Conservation (phyloP, 2,329 filamentous ascomycete genomes). For the Colletotrichum sp. region DNA sequence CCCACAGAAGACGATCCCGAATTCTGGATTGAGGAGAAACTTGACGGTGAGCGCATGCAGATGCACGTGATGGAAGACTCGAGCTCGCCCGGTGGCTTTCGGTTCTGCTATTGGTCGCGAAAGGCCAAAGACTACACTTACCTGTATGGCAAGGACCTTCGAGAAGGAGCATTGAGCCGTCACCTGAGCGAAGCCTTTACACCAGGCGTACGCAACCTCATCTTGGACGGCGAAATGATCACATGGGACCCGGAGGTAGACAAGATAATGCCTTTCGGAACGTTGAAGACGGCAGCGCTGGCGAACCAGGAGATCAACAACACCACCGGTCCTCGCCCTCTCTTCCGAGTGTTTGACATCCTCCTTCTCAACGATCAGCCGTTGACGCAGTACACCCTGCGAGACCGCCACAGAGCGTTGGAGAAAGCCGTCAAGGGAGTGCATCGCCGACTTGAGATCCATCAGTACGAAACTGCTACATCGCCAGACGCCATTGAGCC, state of each 20-base stretch:
- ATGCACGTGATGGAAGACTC: conserved; percentile 86
- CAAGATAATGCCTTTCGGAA: conserved; percentile 88
- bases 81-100: conserved; percentile 68
- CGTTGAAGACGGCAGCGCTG: conserved; percentile 88
- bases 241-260: conserved; percentile 92
- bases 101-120: conserved; percentile 90
- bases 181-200: conserved; percentile 81
- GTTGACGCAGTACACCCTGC: conserved; percentile 82
- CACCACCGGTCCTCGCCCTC: conserved; percentile 69
- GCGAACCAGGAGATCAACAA: conserved; percentile 77
- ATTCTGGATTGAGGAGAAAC: conserved; percentile 98
- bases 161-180: conserved; percentile 79
- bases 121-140: conserved; percentile 98
- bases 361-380: conserved; percentile 83
- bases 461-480: conserved; percentile 71
- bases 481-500: conserved; percentile 78
- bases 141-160: conserved; percentile 84
- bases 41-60: conserved; percentile 97
- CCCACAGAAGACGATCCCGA: conserved; percentile 72
- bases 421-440: conserved; percentile 73
- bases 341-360: conserved; percentile 91
- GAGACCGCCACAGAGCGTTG: conserved; percentile 79
- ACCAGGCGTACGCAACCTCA: conserved; percentile 79
- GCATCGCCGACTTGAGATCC: conserved; percentile 82
- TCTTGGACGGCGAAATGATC: conserved; percentile 98